These are phyloP conservation scores for Pichia gijzeniarum DNA, from an alignment of 805 yeast genomes.

Conservation along the genomic window DNA sequence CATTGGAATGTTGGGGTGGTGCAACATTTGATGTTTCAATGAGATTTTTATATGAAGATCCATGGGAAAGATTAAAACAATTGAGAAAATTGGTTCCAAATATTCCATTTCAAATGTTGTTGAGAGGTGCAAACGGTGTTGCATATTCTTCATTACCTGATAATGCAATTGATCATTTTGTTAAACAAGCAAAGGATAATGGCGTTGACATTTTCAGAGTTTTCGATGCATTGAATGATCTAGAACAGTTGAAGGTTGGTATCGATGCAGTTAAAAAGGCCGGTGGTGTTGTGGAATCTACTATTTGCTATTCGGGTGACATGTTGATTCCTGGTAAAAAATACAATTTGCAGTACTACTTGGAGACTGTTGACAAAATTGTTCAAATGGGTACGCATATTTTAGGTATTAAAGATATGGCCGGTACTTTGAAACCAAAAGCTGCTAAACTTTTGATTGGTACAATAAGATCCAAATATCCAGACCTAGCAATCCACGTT, in stretches of 20 bases:
- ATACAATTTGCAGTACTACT: slow-evolving; percentile 87
- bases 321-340: slow-evolving; percentile 95
- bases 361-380: slow-evolving; percentile 72
- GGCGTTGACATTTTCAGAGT: slow-evolving; percentile 99
- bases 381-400: slow-evolving; percentile 94
- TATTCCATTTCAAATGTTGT: slow-evolving; percentile 98
- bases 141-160: slow-evolving; percentile 98
- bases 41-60: slow-evolving; percentile 98
- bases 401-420: slow-evolving; percentile 98
- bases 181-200: slow-evolving; percentile 84
- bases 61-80: slow-evolving; percentile 92
- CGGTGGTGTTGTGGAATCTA: slow-evolving; percentile 98
- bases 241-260: slow-evolving; percentile 96
- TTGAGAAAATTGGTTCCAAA: slow-evolving; percentile 90
- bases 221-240: slow-evolving; percentile 93
- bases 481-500: slow-evolving; percentile 93
- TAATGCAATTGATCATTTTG: slow-evolving; percentile 97
- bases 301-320: slow-evolving; percentile 98
- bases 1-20: slow-evolving; percentile 99
- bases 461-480: slow-evolving; percentile 77
- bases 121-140: slow-evolving; percentile 99
- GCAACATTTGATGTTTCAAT: slow-evolving; percentile 98
- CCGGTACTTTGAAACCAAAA: slow-evolving; percentile 94
- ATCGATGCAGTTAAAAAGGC: slow-evolving; percentile 96
- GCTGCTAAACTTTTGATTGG: slow-evolving; percentile 84